Conservation (phyloP, 2,329 filamentous ascomycete species). For the Talaromyces sp. region DNA sequence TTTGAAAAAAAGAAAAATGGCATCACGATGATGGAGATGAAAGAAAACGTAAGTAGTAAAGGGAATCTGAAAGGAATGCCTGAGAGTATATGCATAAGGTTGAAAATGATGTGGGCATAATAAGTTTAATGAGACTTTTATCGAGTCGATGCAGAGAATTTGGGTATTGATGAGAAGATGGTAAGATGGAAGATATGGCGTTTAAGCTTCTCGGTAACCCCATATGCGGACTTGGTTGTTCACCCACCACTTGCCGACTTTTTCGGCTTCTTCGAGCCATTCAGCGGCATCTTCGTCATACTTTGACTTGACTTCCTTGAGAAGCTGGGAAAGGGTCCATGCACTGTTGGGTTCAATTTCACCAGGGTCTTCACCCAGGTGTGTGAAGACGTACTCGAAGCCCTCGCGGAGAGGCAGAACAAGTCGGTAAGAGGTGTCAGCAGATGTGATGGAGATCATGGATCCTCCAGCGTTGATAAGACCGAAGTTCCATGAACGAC, state of each 20-base stretch:
- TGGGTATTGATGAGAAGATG: background rate
- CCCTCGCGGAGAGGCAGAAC: conserved; percentile 76
- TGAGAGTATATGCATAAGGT: too few relatives aligned
- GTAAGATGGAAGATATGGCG: background rate
- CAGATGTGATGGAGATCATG: conserved; percentile 64
- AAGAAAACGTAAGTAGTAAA: too few relatives aligned
- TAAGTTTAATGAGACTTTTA: background rate
- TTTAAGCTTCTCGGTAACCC: conserved; percentile 28
- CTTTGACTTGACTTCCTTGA: conserved; percentile 24
- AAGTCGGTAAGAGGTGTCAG: conserved; percentile 77
- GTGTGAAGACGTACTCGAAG: conserved; percentile 48
- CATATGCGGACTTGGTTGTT: conserved; percentile 33
- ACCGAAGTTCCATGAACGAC: conserved; percentile 38
- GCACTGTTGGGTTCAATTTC: conserved; percentile 34
- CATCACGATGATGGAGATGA: background rate
- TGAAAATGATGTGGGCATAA: background rate
- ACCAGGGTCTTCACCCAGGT: conserved; percentile 37
- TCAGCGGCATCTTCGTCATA: conserved; percentile 34
- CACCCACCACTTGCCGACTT: conserved; percentile 43
- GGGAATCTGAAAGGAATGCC: too few relatives aligned
- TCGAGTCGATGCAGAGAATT: too few relatives aligned
- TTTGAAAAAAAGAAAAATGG: background rate
- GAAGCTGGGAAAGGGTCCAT: conserved; percentile 33
- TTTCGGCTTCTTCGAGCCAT: conserved; percentile 42
- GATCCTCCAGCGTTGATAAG: conserved; percentile 38